A percentile compares a stretch with the other conserved stretches of the same genome.
These are phyloP conservation scores for Sporothrix euskadiensis DNA, from an alignment of 2,329 filamentous ascomycete species.

Conservation along the genomic window DNA sequence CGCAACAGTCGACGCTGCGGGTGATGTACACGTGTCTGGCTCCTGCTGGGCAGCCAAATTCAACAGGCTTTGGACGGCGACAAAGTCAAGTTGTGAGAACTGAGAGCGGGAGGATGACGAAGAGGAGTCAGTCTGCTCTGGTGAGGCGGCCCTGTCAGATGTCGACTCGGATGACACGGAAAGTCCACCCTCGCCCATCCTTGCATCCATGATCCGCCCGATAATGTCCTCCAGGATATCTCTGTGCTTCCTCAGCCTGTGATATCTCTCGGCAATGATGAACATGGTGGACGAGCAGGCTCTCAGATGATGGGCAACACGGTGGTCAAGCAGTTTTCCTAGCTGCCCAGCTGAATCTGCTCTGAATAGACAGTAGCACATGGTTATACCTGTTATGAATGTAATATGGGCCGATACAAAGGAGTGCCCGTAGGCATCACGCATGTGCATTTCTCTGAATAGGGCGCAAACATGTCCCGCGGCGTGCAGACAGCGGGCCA, in stretches of 20 bases:
- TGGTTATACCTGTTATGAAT: slow-evolving; percentile 47
- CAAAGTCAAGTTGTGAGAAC: slow-evolving; percentile 21
- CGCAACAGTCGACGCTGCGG: background rate
- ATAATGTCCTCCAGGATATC: slow-evolving; percentile 51
- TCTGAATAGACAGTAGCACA: slow-evolving; percentile 43
- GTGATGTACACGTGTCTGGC: background rate
- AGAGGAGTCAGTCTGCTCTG: background rate
- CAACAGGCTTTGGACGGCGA: slow-evolving; percentile 27
- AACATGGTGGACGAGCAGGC: slow-evolving; percentile 52
- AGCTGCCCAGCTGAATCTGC: slow-evolving; percentile 35
- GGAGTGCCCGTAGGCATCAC: slow-evolving; percentile 44
- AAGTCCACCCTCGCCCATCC: background rate
- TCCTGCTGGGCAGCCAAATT: slow-evolving; percentile 24
- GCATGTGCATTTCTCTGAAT: slow-evolving; percentile 45
- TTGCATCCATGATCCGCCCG: slow-evolving; percentile 47
- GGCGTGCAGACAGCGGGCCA: slow-evolving; percentile 46
- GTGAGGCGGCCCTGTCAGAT: background rate
- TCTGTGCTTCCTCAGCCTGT: slow-evolving; percentile 50
- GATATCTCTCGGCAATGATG: slow-evolving; percentile 50
- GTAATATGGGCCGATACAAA: slow-evolving; percentile 47
- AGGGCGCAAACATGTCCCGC: slow-evolving; percentile 46
- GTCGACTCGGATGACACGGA: background rate
- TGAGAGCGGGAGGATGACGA: background rate
- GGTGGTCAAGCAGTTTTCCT: slow-evolving; percentile 47
- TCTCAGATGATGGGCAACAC: slow-evolving; percentile 50